Evolutionary conservation across 192 early-diverging fungal genomes (phyloP).

Genomic region (Geranomyces michiganensis): DNA sequence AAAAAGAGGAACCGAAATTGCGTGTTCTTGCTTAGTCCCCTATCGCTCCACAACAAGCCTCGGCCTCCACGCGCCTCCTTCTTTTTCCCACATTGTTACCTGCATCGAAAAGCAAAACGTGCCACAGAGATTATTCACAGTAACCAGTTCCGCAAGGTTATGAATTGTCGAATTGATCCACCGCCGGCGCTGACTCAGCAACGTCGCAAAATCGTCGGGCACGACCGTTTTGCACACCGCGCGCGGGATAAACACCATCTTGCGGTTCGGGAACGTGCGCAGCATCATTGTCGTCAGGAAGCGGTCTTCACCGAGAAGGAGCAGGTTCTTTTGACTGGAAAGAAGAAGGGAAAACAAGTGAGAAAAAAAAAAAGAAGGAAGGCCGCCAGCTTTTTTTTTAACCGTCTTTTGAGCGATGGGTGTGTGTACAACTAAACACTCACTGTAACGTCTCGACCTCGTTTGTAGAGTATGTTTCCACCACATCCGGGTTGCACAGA

Average conservation of each 20-base stretch:
- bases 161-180: conserved; percentile 99
- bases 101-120: conserved; percentile 97
- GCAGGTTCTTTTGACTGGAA: conserved; percentile 77
- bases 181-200: conserved; percentile 86
- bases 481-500: conserved; percentile 81
- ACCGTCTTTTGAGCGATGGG: too few relatives aligned
- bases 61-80: neutral
- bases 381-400: too few relatives aligned
- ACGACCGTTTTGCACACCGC: conserved; percentile 91
- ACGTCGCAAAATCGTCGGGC: conserved; percentile 80
- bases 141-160: conserved; percentile 88
- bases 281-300: conserved; percentile 97
- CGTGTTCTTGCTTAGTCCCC: too few relatives aligned
- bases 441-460: conserved; percentile 68
- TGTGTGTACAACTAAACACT: conserved; percentile 12
- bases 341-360: too few relatives aligned
- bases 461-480: conserved; percentile 59
- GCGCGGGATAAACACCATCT: conserved; percentile 94
- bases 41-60: too few relatives aligned
- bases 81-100: conserved; percentile 25
- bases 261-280: conserved; percentile 89
- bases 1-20: too few relatives aligned
- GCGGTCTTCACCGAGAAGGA: conserved; percentile 93
- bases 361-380: too few relatives aligned
- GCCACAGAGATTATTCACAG: conserved; percentile 87